A percentile compares a stretch with the other conserved stretches of the same genome.
Evolutionary conservation across 2,329 filamentous ascomycete species (phyloP).

Genomic region (Alternaria solani): DNA sequence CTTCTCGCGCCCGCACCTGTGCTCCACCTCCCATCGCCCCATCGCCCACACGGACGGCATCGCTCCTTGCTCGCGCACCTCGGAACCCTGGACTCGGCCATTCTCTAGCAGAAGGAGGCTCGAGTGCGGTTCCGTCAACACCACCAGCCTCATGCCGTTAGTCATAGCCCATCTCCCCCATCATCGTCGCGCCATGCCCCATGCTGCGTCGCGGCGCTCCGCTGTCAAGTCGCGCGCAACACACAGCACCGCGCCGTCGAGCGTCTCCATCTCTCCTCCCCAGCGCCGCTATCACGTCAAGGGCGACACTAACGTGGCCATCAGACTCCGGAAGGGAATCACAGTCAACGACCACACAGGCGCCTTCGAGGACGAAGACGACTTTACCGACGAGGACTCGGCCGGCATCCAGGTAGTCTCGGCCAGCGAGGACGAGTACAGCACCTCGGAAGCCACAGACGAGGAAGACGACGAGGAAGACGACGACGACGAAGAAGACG

Average conservation of each 20-base stretch:
- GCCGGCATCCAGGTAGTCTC: constrained; percentile 45
- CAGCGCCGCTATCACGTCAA: constrained; percentile 28
- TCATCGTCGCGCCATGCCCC: constrained; percentile 38
- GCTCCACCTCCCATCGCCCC: background rate
- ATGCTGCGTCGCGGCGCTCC: constrained; percentile 35
- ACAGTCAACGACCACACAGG: constrained; percentile 51
- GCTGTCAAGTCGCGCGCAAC: constrained; percentile 32
- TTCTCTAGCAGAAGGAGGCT: constrained; percentile 52
- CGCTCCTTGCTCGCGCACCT: constrained; percentile 31
- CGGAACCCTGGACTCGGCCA: constrained; percentile 45
- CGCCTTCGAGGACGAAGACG: constrained; percentile 40
- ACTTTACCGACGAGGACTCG: constrained; percentile 42
- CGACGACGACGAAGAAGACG: constrained; percentile 30
- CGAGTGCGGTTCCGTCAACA: constrained; percentile 43
- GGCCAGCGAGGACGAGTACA: constrained; percentile 45
- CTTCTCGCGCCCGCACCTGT: constrained; percentile 2
- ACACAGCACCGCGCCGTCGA: constrained; percentile 39
- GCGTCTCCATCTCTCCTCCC: constrained; percentile 40
- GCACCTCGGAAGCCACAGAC: constrained; percentile 29
- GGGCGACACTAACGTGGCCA: constrained; percentile 50
- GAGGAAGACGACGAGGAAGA: constrained; percentile 42
- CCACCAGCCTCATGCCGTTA: constrained; percentile 54
- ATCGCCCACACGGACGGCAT: constrained; percentile 31
- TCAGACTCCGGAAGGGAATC: constrained; percentile 50
- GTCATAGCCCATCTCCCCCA: constrained; percentile 50